Evolutionary conservation across 768 basidiomycete species (phyloP).

Genomic region (Suillus weaverae): DNA sequence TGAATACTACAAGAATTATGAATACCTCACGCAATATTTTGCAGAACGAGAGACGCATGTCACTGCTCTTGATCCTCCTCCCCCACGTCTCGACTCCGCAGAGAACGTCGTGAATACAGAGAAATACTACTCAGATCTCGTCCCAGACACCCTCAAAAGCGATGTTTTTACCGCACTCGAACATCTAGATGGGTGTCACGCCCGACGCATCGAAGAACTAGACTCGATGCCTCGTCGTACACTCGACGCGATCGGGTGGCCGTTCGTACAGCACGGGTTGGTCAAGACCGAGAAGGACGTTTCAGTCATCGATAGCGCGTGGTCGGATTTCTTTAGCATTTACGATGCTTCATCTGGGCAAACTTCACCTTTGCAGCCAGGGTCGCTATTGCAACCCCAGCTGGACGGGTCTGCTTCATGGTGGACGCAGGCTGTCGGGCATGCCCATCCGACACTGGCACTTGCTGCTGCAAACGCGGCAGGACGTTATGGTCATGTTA

Average conservation of each 20-base stretch:
- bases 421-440: conserved; percentile 96
- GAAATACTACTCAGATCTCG: conserved; percentile 66
- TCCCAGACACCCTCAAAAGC: conserved; percentile 33
- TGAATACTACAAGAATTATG: conserved; percentile 82
- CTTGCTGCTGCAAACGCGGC: conserved; percentile 88
- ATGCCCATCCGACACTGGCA: conserved; percentile 71
- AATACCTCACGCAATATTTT: conserved; percentile 82
- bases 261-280: conserved; percentile 89
- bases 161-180: conserved; percentile 49
- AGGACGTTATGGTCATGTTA: conserved; percentile 95
- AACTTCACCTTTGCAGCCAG: conserved; percentile 17
- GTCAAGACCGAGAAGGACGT: conserved; percentile 70
- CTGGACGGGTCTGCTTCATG: conserved; percentile 95
- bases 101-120: conserved; percentile 58
- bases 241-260: conserved; percentile 89
- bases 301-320: conserved; percentile 89
- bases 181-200: conserved; percentile 65
- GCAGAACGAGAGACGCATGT: conserved; percentile 64
- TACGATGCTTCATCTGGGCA: conserved; percentile 39
- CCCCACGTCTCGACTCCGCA: conserved; percentile 41
- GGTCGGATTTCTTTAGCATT: conserved; percentile 82
- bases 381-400: conserved; percentile 54
- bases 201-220: conserved; percentile 65
- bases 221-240: conserved; percentile 78
- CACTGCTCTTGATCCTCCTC: conserved; percentile 57